These are phyloP conservation scores for Rachicladosporium sp. DNA, from an alignment of 2,329 filamentous ascomycete species.

Conservation along the genomic window DNA sequence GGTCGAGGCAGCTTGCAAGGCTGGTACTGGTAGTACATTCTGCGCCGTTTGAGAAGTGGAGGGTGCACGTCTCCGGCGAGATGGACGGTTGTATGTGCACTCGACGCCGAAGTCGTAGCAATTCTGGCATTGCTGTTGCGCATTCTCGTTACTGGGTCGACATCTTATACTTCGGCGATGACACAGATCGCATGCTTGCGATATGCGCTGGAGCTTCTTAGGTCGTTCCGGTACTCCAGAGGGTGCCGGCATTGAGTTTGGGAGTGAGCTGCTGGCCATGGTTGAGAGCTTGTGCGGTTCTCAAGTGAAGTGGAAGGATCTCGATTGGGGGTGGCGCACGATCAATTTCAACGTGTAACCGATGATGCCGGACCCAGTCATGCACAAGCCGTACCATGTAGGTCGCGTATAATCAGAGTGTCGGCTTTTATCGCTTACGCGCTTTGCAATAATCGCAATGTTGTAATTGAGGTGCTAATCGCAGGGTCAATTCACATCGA, in stretches of 20 bases:
- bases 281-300: too few species aligned
- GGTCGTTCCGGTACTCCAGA: conserved; percentile 12
- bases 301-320: too few species aligned
- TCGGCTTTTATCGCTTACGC: too few species aligned
- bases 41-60: conserved; percentile 9
- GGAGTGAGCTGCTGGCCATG: too few species aligned
- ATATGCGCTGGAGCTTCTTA: conserved; percentile 25
- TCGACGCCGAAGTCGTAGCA: conserved; percentile 37
- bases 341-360: too few species aligned
- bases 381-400: too few species aligned
- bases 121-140: conserved; percentile 33
- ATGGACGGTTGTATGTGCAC: conserved; percentile 38
- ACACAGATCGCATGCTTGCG: conserved; percentile 36
- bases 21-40: conserved; percentile 14
- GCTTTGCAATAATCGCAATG: too few species aligned
- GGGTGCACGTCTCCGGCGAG: conserved; percentile 23
- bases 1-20: neutral
- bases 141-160: conserved; percentile 24
- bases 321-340: too few species aligned
- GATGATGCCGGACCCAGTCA: too few species aligned
- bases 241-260: conserved; percentile 2
- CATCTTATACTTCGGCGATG: conserved; percentile 38
- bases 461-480: too few species aligned
- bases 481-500: too few species aligned
- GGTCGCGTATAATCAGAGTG: too few species aligned